Evolutionary conservation across 192 early-diverging fungal species (phyloP).

Genomic region (Obelidium mucronatum): DNA sequence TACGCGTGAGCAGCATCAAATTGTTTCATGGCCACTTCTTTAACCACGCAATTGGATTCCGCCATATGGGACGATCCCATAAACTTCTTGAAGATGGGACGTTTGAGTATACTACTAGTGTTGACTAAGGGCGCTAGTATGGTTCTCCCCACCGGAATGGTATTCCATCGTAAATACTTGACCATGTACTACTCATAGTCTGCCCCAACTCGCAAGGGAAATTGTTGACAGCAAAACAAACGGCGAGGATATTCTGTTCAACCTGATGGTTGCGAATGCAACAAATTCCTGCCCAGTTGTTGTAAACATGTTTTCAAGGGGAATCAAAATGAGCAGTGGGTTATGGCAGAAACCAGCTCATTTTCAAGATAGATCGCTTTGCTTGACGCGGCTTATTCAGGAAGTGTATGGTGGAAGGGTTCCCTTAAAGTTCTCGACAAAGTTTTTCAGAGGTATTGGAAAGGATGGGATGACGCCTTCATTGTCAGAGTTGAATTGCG

Average conservation of each 20-base stretch:
- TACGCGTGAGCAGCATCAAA: not conserved
- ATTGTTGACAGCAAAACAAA: conserved; percentile 42
- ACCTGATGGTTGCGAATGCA: conserved; percentile 44
- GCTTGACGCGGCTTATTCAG: conserved; percentile 22
- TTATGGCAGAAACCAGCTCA: conserved; percentile 34
- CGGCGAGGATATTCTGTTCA: conserved; percentile 49
- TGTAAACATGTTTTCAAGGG: conserved; percentile 29
- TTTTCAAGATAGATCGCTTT: conserved; percentile 16
- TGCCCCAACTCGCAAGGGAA: conserved; percentile 28
- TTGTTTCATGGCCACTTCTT: conserved; percentile 40
- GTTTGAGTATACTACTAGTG: conserved; percentile 16
- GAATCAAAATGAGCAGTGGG: conserved; percentile 21
- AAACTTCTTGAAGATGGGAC: not conserved
- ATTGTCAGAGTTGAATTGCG: conserved; percentile 17
- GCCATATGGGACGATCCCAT: conserved; percentile 39
- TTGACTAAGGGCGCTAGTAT: conserved; percentile 22
- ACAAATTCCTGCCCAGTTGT: conserved; percentile 39
- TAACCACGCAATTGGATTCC: conserved; percentile 37
- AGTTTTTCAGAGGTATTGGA: conserved; percentile 12
- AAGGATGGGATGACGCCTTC: conserved; percentile 20
- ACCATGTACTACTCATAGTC: conserved; percentile 31
- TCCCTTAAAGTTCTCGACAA: conserved; percentile 31
- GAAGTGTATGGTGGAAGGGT: conserved; percentile 35
- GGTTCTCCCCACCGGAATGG: conserved; percentile 41
- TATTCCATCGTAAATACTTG: conserved; percentile 45